Percentiles rank a stretch among this genome's conserved stretches.
phyloP scores from a whole-genome alignment of 2,329 filamentous ascomycete species.

The Colletotrichum ledebouriae region DNA sequence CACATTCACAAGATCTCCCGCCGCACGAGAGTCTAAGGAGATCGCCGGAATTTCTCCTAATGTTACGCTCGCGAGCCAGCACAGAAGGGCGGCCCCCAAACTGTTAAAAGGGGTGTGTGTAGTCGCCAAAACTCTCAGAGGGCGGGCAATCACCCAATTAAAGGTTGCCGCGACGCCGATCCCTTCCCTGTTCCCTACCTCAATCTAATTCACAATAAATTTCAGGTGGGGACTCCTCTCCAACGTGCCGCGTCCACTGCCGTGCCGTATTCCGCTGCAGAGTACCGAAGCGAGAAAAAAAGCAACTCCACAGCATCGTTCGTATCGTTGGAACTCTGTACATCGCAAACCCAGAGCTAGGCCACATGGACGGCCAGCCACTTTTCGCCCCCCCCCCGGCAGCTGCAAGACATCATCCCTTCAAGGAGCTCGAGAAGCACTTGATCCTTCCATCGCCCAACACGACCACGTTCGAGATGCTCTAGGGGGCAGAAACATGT shows the following conservation, averaged over 20 bases:
- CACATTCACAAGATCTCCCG: too few species aligned
- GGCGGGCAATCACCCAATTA: neutral
- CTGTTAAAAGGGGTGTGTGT: neutral
- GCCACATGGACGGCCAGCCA: too few species aligned
- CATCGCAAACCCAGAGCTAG: too few species aligned
- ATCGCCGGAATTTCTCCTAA: slow-evolving; percentile 15
- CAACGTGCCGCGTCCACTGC: neutral
- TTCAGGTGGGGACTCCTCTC: neutral
- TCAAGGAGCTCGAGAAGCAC: neutral
- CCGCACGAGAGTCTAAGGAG: slow-evolving; percentile 1
- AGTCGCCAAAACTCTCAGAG: neutral
- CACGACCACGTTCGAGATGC: neutral
- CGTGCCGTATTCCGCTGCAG: neutral
- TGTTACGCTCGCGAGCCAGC: slow-evolving; percentile 2
- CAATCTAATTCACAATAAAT: neutral
- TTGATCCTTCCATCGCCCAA: too few species aligned
- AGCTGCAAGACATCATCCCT: slow-evolving; percentile 1
- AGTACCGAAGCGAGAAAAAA: too few species aligned
- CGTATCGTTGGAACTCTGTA: too few species aligned
- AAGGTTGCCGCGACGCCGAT: too few species aligned
- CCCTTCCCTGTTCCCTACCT: too few species aligned
- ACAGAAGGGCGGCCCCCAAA: neutral
- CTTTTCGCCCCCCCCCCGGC: too few species aligned
- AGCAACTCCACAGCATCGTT: too few species aligned
- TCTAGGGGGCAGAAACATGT: neutral